Base-by-base conservation (phyloP, 495 filamentous ascomycete species). In the Penicillium tannophilum region DNA sequence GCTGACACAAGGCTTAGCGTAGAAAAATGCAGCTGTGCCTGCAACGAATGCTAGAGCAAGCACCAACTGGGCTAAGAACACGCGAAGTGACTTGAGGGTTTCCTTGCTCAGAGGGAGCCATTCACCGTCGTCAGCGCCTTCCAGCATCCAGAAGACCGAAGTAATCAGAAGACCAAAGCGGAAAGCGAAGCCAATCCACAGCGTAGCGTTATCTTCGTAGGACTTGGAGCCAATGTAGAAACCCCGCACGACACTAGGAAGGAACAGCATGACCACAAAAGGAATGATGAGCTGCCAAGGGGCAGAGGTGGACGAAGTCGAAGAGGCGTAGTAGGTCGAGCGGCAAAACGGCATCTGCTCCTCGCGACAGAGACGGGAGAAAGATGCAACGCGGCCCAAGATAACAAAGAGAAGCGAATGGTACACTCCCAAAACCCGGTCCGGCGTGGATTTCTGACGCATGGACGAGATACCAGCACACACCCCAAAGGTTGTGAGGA, bases 291-390 rank as follows among this genome's bases (percentile, higher is more conserved):
- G 77, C 70, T 96, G 92, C 92, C 93, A 97, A 5, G 88, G 86
- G 1, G 93, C 90, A 2, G 94, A 97, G 26, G 92, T 97, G 0
- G 94, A 97, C 1, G 92, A 96, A 7, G 85, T 91, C 10, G 88
- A 86, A 0, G 93, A 97, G 19, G 94, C 86, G 69, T 98, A 98
- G 76, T 96, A 99, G 8, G 94, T 97, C 0, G 93, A 97, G 39
- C 84, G 85, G 79, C 94, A 99, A 76, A 88, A 91, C 1, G 95
- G 94, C 91, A 97, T 97, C 72, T 98, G 94, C 70, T 99, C 94
- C 70, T 99, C 94, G 54, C 94, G 89, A 68, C 94, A 99, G 31
- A 98, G 86, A 58, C 91, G 90, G 20, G 95, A 97, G 59, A 96
- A 85, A 12, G 92, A 95, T 4, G 92, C 89, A 6, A 95, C 10